Evolutionary conservation across 768 basidiomycete genomes (phyloP), one percentile per base, ranked within the genome.

Genomic region (Tylopilus subfusipes): DNA sequence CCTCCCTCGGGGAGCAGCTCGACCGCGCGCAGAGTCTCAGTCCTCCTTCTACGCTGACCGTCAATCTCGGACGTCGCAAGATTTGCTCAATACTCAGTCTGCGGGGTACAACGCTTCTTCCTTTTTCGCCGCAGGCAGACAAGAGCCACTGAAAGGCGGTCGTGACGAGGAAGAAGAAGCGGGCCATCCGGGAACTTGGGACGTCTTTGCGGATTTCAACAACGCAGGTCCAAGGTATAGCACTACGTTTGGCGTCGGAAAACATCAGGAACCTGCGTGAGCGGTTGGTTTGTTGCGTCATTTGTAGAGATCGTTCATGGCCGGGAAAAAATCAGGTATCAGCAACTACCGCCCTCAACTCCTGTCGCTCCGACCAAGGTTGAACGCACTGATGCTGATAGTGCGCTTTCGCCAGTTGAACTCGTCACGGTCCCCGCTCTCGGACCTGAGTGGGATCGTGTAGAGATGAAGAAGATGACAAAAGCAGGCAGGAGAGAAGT

Each of bases 341-440:
- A 74, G 24, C 76, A 74, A 53, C 56, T 81, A 36, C 72, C 71
- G 13, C 73, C 75, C 24, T 47, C 54, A 4, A 42, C 45, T 0
- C 58, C 68, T 38, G 11, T 53, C 16, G 13, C 39, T 58, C 21
- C 68, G 42, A 68, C 66, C 53, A 77, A 73, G 58, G 50, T 56
- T 29, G 80, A 79, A 25, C 75, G 19, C 3, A 18, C 63, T 12
- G 76, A 77, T 45, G 63, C 65, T 13, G 65, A 68, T 42, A 64
- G 59, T 40, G 48, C 71, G 18, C 52, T 62, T 5, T 75, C 76
- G 11, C 83, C 81, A 4, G 89, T 93, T 22, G 94, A 98, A 71
- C 78, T 95, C 69, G 87, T 96, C 42, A 96, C 94, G 1, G 92
- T 97, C 0, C 94, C 94, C 3, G 90, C 90, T 2, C 77, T 98